A percentile compares a stretch with the other conserved stretches of the same genome.
Evolutionary conservation across 805 yeast species (phyloP).

Genomic region (Candida tammaniensis): DNA sequence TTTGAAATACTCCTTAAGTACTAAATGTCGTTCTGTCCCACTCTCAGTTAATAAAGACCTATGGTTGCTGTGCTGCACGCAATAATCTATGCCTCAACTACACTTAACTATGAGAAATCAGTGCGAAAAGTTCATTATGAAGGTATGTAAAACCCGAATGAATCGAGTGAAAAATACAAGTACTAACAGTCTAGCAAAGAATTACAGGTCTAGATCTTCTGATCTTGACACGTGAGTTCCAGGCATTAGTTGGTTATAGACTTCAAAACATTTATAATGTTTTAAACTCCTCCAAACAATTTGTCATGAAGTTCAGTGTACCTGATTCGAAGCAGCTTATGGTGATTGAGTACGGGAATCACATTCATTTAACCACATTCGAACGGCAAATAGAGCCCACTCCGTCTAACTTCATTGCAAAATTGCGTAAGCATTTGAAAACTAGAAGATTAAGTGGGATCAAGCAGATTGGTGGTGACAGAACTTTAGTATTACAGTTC

Average conservation of each 20-base stretch:
- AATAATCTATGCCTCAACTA: too few relatives aligned
- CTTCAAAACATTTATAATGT: constrained; percentile 84
- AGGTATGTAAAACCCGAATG: constrained; percentile 11
- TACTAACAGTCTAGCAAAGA: constrained; percentile 58
- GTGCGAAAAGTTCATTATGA: constrained; percentile 9
- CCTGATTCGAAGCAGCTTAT: constrained; percentile 79
- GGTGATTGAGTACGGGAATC: constrained; percentile 83
- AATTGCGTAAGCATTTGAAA: constrained; percentile 82
- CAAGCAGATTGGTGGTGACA: constrained; percentile 72
- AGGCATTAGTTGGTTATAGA: constrained; percentile 60
- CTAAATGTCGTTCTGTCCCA: too few relatives aligned
- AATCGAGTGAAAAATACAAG: not conserved
- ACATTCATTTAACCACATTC: constrained; percentile 73
- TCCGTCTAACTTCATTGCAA: constrained; percentile 84
- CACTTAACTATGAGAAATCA: too few relatives aligned
- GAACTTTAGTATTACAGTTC: constrained; percentile 81
- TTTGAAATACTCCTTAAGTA: too few relatives aligned
- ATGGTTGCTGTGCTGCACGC: too few relatives aligned
- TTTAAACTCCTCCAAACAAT: constrained; percentile 67
- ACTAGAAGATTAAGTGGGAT: constrained; percentile 72
- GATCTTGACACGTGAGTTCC: constrained; percentile 66
- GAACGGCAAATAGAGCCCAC: constrained; percentile 76
- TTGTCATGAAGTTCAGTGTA: constrained; percentile 71
- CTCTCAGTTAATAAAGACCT: too few relatives aligned
- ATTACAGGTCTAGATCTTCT: constrained; percentile 80